These are phyloP conservation scores for Arxiozyma bovina DNA, from an alignment of 1,139 yeast genomes.

Conservation along the genomic window DNA sequence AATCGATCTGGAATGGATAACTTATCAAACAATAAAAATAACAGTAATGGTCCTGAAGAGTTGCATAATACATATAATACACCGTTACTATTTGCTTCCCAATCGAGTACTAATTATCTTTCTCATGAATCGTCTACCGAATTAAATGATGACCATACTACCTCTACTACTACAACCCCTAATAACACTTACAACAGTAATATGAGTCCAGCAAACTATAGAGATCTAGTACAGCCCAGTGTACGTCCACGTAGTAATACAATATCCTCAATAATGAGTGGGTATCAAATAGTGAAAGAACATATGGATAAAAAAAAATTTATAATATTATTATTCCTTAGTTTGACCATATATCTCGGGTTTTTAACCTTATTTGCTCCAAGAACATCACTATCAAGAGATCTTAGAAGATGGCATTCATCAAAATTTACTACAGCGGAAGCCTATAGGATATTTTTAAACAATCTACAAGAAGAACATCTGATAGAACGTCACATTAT, in stretches of 20 bases:
- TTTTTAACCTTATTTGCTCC: constrained; percentile 74
- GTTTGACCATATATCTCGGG: constrained; percentile 32
- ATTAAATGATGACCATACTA: not conserved
- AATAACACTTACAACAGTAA: not conserved
- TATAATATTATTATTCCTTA: constrained; percentile 35
- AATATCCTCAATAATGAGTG: constrained; percentile 25
- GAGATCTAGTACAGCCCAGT: not conserved
- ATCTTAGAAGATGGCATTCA: constrained; percentile 67
- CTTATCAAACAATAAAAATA: not conserved
- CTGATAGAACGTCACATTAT: constrained; percentile 34
- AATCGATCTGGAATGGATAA: not conserved
- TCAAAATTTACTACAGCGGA: constrained; percentile 56
- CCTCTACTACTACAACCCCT: not conserved
- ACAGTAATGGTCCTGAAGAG: not conserved
- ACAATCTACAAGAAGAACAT: constrained; percentile 30
- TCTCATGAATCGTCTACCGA: not conserved
- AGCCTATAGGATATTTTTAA: constrained; percentile 43
- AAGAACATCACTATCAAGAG: constrained; percentile 76
- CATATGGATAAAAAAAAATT: constrained; percentile 45
- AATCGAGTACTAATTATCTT: too few species aligned
- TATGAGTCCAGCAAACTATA: not conserved
- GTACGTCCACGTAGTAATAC: constrained; percentile 26
- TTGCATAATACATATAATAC: not conserved
- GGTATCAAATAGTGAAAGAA: constrained; percentile 41
- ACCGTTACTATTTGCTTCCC: not conserved